phyloP scores from a whole-genome alignment of 2,329 filamentous ascomycete species.

The Fusarium sp. region DNA sequence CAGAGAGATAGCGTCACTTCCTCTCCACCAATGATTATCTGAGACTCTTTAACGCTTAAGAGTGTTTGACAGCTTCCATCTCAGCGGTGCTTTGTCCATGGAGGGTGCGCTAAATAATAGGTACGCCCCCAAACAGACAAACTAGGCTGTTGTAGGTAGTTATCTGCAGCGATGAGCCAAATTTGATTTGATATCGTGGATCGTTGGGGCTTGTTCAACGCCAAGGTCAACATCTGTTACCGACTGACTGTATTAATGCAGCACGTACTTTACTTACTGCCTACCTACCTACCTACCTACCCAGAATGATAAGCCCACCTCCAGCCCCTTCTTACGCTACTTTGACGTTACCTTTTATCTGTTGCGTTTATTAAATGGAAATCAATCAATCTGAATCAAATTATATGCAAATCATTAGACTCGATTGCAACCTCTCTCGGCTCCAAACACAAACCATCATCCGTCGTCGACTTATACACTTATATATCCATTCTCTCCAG shows the following conservation, averaged over 20 bases:
- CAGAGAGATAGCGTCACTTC: slow-evolving; percentile 27
- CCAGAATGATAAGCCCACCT: slow-evolving; percentile 42
- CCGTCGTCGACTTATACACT: neutral
- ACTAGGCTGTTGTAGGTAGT: neutral
- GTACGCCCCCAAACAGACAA: neutral
- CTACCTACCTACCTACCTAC: no score
- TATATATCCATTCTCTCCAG: neutral
- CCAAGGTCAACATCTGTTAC: slow-evolving; percentile 34
- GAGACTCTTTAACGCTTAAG: slow-evolving; percentile 28
- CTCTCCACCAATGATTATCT: slow-evolving; percentile 23
- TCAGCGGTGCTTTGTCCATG: slow-evolving; percentile 16
- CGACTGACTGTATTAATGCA: slow-evolving; percentile 15
- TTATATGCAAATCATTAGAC: slow-evolving; percentile 1
- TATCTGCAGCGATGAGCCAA: neutral
- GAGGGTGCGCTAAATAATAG: neutral
- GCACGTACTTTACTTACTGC: neutral
- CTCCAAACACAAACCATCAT: slow-evolving; percentile 10
- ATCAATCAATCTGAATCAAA: neutral
- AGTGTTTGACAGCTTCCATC: slow-evolving; percentile 36
- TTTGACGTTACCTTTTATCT: slow-evolving; percentile 19
- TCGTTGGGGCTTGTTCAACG: slow-evolving; percentile 20
- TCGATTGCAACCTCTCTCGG: slow-evolving; percentile 11
- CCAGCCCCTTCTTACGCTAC: slow-evolving; percentile 35
- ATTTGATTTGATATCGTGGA: slow-evolving; percentile 9
- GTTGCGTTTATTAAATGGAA: slow-evolving; percentile 2